A percentile compares a stretch with the other conserved stretches of the same genome.
phyloP scores from a whole-genome alignment of 306 rosid species.

The Canavalia ensiformis region DNA sequence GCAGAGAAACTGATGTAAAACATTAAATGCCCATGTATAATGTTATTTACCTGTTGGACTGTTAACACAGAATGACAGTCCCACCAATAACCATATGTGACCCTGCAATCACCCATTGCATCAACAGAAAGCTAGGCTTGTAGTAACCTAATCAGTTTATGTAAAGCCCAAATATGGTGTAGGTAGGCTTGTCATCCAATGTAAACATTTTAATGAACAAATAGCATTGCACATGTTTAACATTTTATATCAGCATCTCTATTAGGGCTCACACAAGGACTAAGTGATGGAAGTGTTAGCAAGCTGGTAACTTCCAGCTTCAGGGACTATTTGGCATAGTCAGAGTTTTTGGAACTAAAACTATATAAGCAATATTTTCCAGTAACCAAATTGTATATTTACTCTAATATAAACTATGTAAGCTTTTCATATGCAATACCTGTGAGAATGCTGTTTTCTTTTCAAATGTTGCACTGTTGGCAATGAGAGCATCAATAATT shows the following conservation, averaged over 20 bases:
- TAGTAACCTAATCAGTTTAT: not conserved
- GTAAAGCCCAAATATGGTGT: not conserved
- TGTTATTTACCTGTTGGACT: not conserved
- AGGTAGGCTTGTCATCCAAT: not conserved
- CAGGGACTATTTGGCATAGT: not conserved
- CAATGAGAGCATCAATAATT: constrained; percentile 90
- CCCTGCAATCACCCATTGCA: not conserved
- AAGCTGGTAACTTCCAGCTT: not conserved
- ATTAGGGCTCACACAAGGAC: not conserved
- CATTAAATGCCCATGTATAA: not conserved
- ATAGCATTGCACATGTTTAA: not conserved
- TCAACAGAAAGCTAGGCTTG: not conserved
- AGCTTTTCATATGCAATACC: constrained; percentile 55
- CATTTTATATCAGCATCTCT: not conserved
- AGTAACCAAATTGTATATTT: constrained; percentile 15
- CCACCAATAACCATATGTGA: not conserved
- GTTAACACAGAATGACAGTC: not conserved
- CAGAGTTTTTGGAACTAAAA: not conserved
- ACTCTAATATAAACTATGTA: constrained; percentile 27
- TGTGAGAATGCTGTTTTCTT: constrained; percentile 92
- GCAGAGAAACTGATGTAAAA: constrained; percentile 8
- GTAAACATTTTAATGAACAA: not conserved
- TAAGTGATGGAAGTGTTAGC: not conserved
- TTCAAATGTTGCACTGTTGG: constrained; percentile 91
- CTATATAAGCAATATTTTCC: constrained; percentile 5